Conservation (phyloP, 805 yeast genomes). For the Candida ponderosae region DNA sequence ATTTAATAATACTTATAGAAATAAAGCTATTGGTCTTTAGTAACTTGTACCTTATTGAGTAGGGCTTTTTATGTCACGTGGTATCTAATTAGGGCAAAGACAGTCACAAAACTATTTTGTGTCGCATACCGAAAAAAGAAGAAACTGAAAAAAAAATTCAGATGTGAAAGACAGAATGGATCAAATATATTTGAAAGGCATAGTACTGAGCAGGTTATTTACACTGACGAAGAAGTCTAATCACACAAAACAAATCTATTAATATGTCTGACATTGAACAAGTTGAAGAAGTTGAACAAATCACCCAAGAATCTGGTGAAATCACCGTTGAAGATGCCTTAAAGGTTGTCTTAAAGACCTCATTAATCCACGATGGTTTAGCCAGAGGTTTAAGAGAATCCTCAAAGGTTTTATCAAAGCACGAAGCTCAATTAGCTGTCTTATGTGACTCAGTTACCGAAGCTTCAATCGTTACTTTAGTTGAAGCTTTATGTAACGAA, state of each 20-base stretch:
- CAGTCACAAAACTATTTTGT: too few species aligned
- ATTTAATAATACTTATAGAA: too few species aligned
- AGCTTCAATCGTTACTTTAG: slow-evolving; percentile 91
- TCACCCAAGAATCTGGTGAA: slow-evolving; percentile 78
- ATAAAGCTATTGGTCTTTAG: too few species aligned
- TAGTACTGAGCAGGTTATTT: slow-evolving; percentile 48
- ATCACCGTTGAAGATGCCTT: slow-evolving; percentile 97
- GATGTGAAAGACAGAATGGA: not conserved
- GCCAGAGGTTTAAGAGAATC: slow-evolving; percentile 99
- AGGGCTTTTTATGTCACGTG: too few species aligned
- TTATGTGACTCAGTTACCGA: slow-evolving; percentile 98
- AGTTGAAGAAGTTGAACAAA: slow-evolving; percentile 80
- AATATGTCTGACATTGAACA: slow-evolving; percentile 86
- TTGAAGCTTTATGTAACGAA: slow-evolving; percentile 99
- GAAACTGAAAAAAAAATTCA: not conserved
- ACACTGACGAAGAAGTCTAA: slow-evolving; percentile 69
- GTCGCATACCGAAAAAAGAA: too few species aligned
- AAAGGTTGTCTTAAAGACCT: slow-evolving; percentile 95
- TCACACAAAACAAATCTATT: slow-evolving; percentile 13
- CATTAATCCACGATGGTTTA: slow-evolving; percentile 98
- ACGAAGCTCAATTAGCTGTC: slow-evolving; percentile 97
- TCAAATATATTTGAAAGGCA: not conserved
- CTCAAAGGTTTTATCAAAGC: slow-evolving; percentile 94
- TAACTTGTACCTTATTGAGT: too few species aligned
- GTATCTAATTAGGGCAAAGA: too few species aligned